Evolutionary conservation across 129 eudicot species (phyloP), one percentile per base, ranked within the genome.

Genomic region (Oenanthe sinensis): DNA sequence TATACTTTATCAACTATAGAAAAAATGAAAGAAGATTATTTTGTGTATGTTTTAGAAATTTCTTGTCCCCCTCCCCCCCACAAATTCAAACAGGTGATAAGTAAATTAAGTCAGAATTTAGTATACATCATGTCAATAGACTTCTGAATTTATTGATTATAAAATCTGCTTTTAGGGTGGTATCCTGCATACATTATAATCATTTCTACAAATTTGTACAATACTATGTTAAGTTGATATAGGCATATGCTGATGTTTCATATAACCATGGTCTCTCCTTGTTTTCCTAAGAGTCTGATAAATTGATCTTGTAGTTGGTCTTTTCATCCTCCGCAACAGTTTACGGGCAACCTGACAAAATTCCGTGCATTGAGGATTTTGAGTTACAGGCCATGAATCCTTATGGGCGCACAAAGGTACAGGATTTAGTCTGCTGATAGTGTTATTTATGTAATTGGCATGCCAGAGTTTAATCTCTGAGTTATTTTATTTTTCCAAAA

Each of bases 311-410:
- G 79, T 79, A 96, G 99, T 89, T 96, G 91, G 99, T 96, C 45
- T 96, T 96, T 86, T 96, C 99, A 7, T 96, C 99, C 26, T 96
- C 99, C 43, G 95, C 99, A 65, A 96, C 99, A 0, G 99, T 96
- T n/a, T 95, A 95, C 78, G 99, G 99, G 22, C 97, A 92, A 79
- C 99, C 99, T 14, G 91, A 88, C n/a, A 82, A 85, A 83, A 87
- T 92, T 79, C 99, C 99, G 26, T 95, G 97, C 74, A 88, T 86
- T 4, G 99, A 95, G 82, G 95, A 95, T 82, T 95, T 87, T 44
- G 87, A 89, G 16, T 80, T 90, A 82, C 87, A 86, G 81, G 96
- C 99, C 58, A 89, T 92, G 96, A 95, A 92, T 80, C 99, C 99
- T 22, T 95, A 95, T 85, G 99, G 99, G 17, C 99, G 99, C 45